Conservation (phyloP, 2,329 filamentous ascomycete species). For the Calcarisporium arbuscula region DNA sequence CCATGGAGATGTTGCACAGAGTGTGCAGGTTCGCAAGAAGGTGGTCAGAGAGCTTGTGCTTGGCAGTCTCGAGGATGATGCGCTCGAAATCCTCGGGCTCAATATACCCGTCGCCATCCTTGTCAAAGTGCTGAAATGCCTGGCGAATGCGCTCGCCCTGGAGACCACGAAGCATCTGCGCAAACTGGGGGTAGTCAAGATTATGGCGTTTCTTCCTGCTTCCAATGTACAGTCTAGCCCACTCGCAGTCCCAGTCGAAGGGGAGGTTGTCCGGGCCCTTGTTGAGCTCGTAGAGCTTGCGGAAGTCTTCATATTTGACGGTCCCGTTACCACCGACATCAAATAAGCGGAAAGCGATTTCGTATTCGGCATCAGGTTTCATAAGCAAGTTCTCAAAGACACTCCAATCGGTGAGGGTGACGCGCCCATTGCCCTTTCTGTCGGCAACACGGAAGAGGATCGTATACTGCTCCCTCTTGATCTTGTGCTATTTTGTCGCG, state of each 20-base stretch:
- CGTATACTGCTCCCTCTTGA: constrained; percentile 90
- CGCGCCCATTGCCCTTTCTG: constrained; percentile 62
- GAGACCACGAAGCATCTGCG: constrained; percentile 92
- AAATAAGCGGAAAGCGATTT: constrained; percentile 96
- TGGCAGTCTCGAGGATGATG: constrained; percentile 88
- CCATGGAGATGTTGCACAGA: constrained; percentile 87
- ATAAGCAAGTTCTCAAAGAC: constrained; percentile 89
- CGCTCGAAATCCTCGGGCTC: constrained; percentile 92
- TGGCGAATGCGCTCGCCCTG: constrained; percentile 95
- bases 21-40: constrained; percentile 84
- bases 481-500: constrained; percentile 71
- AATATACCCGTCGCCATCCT: constrained; percentile 89
- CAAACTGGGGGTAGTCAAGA: constrained; percentile 93
- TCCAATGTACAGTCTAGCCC: constrained; percentile 91
- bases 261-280: constrained; percentile 80
- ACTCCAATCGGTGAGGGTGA: constrained; percentile 81
- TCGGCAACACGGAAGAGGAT: constrained; percentile 92
- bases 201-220: constrained; percentile 80
- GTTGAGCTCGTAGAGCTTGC: constrained; percentile 78
- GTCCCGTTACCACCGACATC: constrained; percentile 76
- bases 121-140: constrained; percentile 88
- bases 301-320: constrained; percentile 87
- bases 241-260: constrained; percentile 96
- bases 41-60: constrained; percentile 96
- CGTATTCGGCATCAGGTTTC: constrained; percentile 96